A percentile compares a stretch with the other conserved stretches of the same genome.
Evolutionary conservation across 2,329 filamentous ascomycete species (phyloP).

Genomic region (Colletotrichum sp.): DNA sequence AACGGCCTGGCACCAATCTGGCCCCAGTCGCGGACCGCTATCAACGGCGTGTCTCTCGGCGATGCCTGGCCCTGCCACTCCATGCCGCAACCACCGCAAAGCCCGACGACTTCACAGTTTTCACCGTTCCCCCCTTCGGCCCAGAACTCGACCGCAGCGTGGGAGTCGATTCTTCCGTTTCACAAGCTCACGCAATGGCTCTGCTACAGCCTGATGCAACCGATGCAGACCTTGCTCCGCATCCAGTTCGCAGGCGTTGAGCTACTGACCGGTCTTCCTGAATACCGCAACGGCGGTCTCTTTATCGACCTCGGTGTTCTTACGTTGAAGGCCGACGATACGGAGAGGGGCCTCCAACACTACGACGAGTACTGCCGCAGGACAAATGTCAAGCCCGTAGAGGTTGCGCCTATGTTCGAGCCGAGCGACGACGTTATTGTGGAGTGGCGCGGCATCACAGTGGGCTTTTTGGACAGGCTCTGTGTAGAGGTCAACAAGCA

Average conservation of each 20-base stretch:
- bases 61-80: conserved; percentile 92
- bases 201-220: conserved; percentile 74
- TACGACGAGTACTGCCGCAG: conserved; percentile 71
- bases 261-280: conserved; percentile 70
- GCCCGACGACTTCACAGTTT: conserved; percentile 55
- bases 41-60: conserved; percentile 86
- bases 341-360: conserved; percentile 45
- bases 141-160: conserved; percentile 60
- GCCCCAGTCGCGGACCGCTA: conserved; percentile 83
- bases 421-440: conserved; percentile 63
- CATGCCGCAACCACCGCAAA: conserved; percentile 65
- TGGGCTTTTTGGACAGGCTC: conserved; percentile 60
- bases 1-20: conserved; percentile 86
- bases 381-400: conserved; percentile 65
- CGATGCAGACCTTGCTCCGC: conserved; percentile 58
- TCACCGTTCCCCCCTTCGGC: conserved; percentile 50
- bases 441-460: conserved; percentile 65
- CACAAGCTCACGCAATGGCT: conserved; percentile 77
- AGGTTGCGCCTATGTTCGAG: conserved; percentile 56
- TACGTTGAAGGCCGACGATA: conserved; percentile 50
- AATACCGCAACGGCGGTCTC: conserved; percentile 75
- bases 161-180: conserved; percentile 70
- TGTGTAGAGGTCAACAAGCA: conserved; percentile 55
- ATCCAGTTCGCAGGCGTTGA: conserved; percentile 57
- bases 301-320: conserved; percentile 66